Evolutionary conservation across 495 filamentous ascomycete genomes (phyloP).

Genomic region (Pyrenopolyporus hunteri): DNA sequence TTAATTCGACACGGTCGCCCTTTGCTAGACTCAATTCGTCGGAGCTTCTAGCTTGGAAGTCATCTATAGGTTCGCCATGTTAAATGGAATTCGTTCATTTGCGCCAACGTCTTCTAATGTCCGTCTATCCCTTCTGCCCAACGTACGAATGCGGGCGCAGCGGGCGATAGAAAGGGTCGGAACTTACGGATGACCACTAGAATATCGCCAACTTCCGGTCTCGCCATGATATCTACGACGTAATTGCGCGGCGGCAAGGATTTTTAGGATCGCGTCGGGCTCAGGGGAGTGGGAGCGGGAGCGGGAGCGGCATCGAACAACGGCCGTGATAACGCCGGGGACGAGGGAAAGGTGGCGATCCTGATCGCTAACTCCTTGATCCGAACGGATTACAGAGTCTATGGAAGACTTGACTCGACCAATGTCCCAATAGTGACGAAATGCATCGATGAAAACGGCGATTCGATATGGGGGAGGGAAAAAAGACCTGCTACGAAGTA

Average conservation of each 20-base stretch:
- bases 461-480: constrained; percentile 2
- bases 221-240: constrained; percentile 39
- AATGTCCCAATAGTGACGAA: constrained; percentile 34
- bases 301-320: constrained; percentile 14
- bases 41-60: constrained; percentile 85
- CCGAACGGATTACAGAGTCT: constrained; percentile 34
- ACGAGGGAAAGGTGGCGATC: constrained; percentile 26
- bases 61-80: constrained; percentile 57
- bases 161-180: constrained; percentile 8
- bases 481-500: constrained; percentile 20
- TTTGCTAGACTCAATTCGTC: constrained; percentile 90
- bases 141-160: constrained; percentile 1
- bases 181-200: constrained; percentile 80
- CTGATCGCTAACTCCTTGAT: constrained; percentile 24
- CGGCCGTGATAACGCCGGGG: constrained; percentile 7
- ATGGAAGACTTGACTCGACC: constrained; percentile 37
- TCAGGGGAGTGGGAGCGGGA: neutral
- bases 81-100: constrained; percentile 6
- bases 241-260: constrained; percentile 4
- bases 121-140: neutral
- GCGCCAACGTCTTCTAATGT: constrained; percentile 6
- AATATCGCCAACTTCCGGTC: constrained; percentile 69
- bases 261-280: constrained; percentile 5
- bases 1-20: constrained; percentile 87
- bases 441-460: constrained; percentile 31